These are phyloP conservation scores for Coix lacrymajobi DNA, from an alignment of 176 grass and related monocot genomes.

Conservation along the genomic window DNA sequence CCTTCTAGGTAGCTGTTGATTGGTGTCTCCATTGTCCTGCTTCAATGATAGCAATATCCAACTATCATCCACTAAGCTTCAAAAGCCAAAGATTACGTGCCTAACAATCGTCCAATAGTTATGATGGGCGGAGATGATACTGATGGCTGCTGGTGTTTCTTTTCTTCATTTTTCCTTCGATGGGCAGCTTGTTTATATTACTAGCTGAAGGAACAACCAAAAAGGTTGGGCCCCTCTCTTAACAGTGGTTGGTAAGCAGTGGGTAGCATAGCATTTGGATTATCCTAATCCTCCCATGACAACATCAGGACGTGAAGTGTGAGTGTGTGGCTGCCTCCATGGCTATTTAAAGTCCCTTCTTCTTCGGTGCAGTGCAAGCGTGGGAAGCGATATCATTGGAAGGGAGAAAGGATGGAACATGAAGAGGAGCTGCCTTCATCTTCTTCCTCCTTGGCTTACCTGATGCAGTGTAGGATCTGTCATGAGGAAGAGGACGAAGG, in stretches of 20 bases:
- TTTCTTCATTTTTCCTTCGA: neutral
- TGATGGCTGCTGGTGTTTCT: neutral
- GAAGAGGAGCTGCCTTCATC: slow-evolving; percentile 22
- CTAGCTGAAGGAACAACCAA: neutral
- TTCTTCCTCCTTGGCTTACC: neutral
- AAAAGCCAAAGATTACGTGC: slow-evolving; percentile 30
- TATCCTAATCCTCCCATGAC: slow-evolving; percentile 1
- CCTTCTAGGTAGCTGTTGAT: neutral
- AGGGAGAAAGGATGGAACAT: slow-evolving; percentile 20
- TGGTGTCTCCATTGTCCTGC: neutral
- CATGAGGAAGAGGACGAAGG: slow-evolving; percentile 66
- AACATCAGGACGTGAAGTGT: slow-evolving; percentile 5
- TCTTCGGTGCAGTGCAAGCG: neutral
- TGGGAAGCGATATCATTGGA: neutral
- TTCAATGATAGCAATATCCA: neutral
- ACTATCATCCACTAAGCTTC: slow-evolving; percentile 12
- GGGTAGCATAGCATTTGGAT: slow-evolving; percentile 32
- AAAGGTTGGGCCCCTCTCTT: neutral
- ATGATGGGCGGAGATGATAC: neutral
- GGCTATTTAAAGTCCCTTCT: slow-evolving; percentile 36
- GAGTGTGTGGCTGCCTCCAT: neutral
- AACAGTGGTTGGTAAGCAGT: slow-evolving; percentile 36
- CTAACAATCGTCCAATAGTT: slow-evolving; percentile 20
- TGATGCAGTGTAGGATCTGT: slow-evolving; percentile 79
- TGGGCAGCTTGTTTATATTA: neutral